Conservation (phyloP, 2,329 filamentous ascomycete genomes). For the Westerdykella aurantiaca region DNA sequence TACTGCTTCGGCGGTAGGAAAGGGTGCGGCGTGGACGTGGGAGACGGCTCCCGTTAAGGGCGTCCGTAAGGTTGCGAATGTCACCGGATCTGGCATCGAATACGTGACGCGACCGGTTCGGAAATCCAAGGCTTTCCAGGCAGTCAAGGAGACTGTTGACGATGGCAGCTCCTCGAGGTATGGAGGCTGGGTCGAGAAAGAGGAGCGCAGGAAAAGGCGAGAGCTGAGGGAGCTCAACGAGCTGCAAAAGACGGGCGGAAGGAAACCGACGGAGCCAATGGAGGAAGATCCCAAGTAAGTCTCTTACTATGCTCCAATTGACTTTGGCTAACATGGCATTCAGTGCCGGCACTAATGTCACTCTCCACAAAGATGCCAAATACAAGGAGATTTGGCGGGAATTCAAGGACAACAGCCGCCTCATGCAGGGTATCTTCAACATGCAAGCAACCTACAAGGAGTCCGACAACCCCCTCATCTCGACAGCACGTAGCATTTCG, state of each 20-base stretch:
- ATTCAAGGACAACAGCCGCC: conserved; percentile 82
- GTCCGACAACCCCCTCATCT: conserved; percentile 93
- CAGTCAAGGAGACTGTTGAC: conserved; percentile 90
- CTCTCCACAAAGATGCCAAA: conserved; percentile 89
- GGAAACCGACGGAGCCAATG: conserved; percentile 49
- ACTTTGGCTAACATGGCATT: conserved; percentile 6
- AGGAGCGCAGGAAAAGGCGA: conserved; percentile 76
- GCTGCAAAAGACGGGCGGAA: conserved; percentile 46
- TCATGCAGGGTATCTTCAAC: conserved; percentile 82
- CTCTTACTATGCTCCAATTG: background rate
- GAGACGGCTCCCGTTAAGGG: conserved; percentile 91
- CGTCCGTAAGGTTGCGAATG: conserved; percentile 76
- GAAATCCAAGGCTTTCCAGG: conserved; percentile 90
- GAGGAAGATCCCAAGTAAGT: conserved; percentile 86
- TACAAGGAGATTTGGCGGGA: conserved; percentile 99
- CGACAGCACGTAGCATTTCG: conserved; percentile 87
- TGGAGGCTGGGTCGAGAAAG: conserved; percentile 94
- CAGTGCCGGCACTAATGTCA: conserved; percentile 90
- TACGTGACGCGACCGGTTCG: conserved; percentile 92
- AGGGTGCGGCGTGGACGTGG: conserved; percentile 95
- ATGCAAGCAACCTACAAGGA: conserved; percentile 88
- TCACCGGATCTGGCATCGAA: conserved; percentile 80
- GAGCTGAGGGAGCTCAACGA: conserved; percentile 65
- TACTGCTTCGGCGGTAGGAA: conserved; percentile 80
- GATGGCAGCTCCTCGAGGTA: conserved; percentile 95